These are phyloP conservation scores for Globisporangium ultimum DNA, from an alignment of 352 stramenopile genomes.

Conservation along the genomic window DNA sequence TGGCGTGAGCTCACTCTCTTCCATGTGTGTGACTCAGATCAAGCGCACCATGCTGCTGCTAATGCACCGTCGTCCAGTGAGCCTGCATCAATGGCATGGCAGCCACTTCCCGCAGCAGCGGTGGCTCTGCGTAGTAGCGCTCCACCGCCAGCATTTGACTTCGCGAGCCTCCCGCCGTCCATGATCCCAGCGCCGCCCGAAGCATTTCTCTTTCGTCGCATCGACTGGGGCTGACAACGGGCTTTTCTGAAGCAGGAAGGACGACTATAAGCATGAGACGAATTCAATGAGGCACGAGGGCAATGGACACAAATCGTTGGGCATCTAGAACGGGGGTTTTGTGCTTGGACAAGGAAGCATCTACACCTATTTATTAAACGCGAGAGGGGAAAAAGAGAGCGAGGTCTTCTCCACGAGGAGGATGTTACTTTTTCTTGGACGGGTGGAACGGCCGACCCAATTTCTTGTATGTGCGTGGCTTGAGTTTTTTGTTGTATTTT, in stretches of 20 bases:
- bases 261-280: not conserved
- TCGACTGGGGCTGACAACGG: slow-evolving; percentile 54
- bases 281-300: slow-evolving; percentile 2
- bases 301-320: slow-evolving; percentile 1
- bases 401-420: not conserved
- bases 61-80: not conserved
- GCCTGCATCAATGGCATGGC: not conserved
- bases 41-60: slow-evolving; percentile 25
- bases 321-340: slow-evolving; percentile 18
- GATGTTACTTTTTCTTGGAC: not conserved
- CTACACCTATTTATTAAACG: slow-evolving; percentile 34
- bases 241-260: not conserved
- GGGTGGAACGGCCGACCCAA: not conserved
- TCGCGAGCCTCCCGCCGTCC: slow-evolving; percentile 54
- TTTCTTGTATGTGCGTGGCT: not conserved
- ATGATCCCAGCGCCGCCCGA: slow-evolving; percentile 63
- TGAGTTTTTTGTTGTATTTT: no score
- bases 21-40: slow-evolving; percentile 21
- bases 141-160: slow-evolving; percentile 1
- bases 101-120: not conserved
- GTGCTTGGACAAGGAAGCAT: slow-evolving; percentile 21
- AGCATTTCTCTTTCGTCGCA: slow-evolving; percentile 36
- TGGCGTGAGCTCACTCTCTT: not conserved
- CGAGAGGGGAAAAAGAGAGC: not conserved
- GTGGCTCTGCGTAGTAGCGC: not conserved